phyloP scores from a whole-genome alignment of 805 yeast species.

The Starmerella powellii region DNA sequence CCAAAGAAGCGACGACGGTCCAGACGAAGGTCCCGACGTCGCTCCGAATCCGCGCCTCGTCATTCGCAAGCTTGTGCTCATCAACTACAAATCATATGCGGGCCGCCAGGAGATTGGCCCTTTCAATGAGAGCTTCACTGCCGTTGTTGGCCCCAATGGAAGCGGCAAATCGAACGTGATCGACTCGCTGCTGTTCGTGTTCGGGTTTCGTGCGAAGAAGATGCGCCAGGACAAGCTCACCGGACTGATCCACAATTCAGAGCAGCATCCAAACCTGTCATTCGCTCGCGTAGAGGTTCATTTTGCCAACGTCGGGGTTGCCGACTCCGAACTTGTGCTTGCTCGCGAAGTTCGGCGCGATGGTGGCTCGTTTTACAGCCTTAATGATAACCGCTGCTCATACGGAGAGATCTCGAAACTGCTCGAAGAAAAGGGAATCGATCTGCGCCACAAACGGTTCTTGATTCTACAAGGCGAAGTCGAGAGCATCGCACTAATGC shows the following conservation, averaged over 20 bases:
- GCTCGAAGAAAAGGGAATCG: slow-evolving; percentile 73
- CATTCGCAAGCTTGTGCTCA: slow-evolving; percentile 58
- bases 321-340: slow-evolving; percentile 51
- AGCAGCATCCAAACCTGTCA: slow-evolving; percentile 47
- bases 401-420: slow-evolving; percentile 69
- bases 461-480: slow-evolving; percentile 96
- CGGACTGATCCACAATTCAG: slow-evolving; percentile 86
- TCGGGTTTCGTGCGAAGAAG: slow-evolving; percentile 91
- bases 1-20: not conserved
- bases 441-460: slow-evolving; percentile 87
- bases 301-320: slow-evolving; percentile 44
- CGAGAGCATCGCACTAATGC: slow-evolving; percentile 97
- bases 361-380: slow-evolving; percentile 51
- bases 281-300: slow-evolving; percentile 87
- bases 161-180: slow-evolving; percentile 96
- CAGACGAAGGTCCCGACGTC: not conserved
- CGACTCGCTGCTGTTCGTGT: slow-evolving; percentile 89
- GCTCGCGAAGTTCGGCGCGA: slow-evolving; percentile 58
- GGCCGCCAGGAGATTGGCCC: slow-evolving; percentile 92
- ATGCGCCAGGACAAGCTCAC: slow-evolving; percentile 94
- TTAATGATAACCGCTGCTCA: slow-evolving; percentile 56
- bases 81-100: slow-evolving; percentile 90
- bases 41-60: slow-evolving; percentile 41
- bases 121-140: slow-evolving; percentile 82
- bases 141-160: slow-evolving; percentile 98